Percentiles rank a stretch among this genome's conserved stretches.
phyloP scores from a whole-genome alignment of 495 filamentous ascomycete species.

The Daldinia grandis region DNA sequence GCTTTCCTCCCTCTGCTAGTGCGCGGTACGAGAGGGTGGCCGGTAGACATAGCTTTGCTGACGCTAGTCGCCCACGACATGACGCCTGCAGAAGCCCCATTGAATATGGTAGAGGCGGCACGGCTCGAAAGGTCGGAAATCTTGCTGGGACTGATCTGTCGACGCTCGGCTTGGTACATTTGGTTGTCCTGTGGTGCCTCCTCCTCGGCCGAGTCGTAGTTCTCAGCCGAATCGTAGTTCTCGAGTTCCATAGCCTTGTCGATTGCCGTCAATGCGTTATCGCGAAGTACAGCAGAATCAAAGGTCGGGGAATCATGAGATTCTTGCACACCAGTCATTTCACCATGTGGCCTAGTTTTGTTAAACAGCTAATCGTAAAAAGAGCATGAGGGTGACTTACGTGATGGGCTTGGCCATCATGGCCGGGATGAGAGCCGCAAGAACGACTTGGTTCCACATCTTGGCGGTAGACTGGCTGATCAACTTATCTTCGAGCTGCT shows the following conservation, averaged over 20 bases:
- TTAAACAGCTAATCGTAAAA: constrained; percentile 5
- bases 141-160: background rate
- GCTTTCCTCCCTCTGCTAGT: background rate
- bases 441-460: constrained; percentile 33
- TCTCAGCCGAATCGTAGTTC: background rate
- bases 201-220: background rate
- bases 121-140: background rate
- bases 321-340: constrained; percentile 2
- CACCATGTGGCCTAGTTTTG: constrained; percentile 2
- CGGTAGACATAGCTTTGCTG: background rate
- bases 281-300: background rate
- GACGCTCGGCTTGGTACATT: background rate
- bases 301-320: background rate
- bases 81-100: background rate
- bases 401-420: constrained; percentile 34
- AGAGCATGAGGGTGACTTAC: constrained; percentile 9
- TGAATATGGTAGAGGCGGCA: background rate
- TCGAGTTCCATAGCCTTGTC: background rate
- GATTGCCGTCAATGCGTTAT: constrained; percentile 4
- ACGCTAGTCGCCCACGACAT: background rate
- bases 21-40: background rate
- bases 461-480: constrained; percentile 6
- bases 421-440: constrained; percentile 34
- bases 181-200: background rate
- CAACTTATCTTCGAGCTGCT: background rate